Conservation (phyloP, 1,284 basidiomycete genomes). For the Mycosarcoma mackinlayi region DNA sequence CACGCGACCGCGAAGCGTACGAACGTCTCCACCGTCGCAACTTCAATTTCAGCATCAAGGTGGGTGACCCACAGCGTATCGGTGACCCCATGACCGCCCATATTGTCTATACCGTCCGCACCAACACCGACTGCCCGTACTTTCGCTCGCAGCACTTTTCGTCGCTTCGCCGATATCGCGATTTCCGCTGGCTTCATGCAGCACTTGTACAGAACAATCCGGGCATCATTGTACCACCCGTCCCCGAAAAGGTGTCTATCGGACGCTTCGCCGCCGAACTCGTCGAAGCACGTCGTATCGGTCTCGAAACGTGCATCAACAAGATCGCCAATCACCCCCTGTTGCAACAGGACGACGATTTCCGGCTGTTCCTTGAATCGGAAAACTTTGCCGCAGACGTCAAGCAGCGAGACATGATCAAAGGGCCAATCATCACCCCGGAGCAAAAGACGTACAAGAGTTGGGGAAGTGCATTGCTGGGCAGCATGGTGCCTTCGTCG, state of each 20-base stretch:
- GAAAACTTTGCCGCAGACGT: constrained; percentile 69
- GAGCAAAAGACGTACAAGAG: constrained; percentile 65
- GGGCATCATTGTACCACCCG: constrained; percentile 94
- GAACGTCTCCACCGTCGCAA: constrained; percentile 13
- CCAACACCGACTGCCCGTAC: constrained; percentile 52
- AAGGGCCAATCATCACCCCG: constrained; percentile 63
- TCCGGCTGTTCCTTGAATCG: constrained; percentile 69
- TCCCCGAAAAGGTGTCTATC: constrained; percentile 93
- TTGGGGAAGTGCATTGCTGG: constrained; percentile 40
- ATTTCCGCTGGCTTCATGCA: constrained; percentile 97
- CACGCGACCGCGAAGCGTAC: constrained; percentile 27
- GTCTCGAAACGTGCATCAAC: constrained; percentile 69
- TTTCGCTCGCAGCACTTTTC: constrained; percentile 68
- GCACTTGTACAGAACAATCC: constrained; percentile 90
- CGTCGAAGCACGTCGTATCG: constrained; percentile 69
- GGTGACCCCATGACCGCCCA: constrained; percentile 65
- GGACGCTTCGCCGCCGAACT: constrained; percentile 69
- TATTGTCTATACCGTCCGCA: constrained; percentile 70
- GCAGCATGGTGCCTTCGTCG: constrained; percentile 46
- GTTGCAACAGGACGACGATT: constrained; percentile 69
- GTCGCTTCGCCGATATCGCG: constrained; percentile 91
- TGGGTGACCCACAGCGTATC: constrained; percentile 65
- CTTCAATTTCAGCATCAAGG: constrained; percentile 56
- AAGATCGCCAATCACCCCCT: constrained; percentile 70
- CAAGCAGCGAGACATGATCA: constrained; percentile 75